Evolutionary conservation across 768 basidiomycete genomes (phyloP), one percentile per base, ranked within the genome.

Genomic region (Cyclocybe cylindracea): DNA sequence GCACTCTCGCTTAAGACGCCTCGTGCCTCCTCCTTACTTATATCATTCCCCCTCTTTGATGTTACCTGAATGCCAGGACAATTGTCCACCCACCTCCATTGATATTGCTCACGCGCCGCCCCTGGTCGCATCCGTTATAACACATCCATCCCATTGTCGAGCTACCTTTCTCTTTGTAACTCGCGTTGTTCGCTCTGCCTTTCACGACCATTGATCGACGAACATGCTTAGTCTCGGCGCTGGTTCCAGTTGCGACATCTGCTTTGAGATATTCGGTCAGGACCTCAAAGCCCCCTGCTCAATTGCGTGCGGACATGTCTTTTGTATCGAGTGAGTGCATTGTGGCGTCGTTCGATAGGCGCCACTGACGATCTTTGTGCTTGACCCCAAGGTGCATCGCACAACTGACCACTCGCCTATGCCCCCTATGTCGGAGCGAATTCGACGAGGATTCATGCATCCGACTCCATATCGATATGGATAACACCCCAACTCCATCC

Each of bases 241-340:
- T 54, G 78, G 78, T 61, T 89, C 88, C 61, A 73, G 75, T 44
- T 91, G 88, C 77, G 88, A 90, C 70, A 79, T 90, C 61, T 91
- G 89, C 70, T 76, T 85, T 58, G 87, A 90, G 58, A 67, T 70
- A 32, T 89, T 85, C 64, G 74, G 74, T 44, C 65, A 65, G 47
- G 79, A 79, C 44, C 58, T 57, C 41, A 84, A 80, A 63, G 74
- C 78, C 7, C 87, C 87, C 45, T 81, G 84, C 61, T 78, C 82
- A 44, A 86, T 89, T 59, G 53, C 75, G 43, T 91, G 89, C 54
- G 89, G 89, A 13, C 87, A 90, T 64, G 79, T 84, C 50, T 88
- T 88, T 68, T 90, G 85, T 60, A 68, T 70, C 55, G 67, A 64
- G 73, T 75, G 48, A 49, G 77, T 72, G 24, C 9, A 29, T 29